These are phyloP conservation scores for Achaetomiella virescens DNA, from an alignment of 495 filamentous ascomycete genomes.

Conservation along the genomic window DNA sequence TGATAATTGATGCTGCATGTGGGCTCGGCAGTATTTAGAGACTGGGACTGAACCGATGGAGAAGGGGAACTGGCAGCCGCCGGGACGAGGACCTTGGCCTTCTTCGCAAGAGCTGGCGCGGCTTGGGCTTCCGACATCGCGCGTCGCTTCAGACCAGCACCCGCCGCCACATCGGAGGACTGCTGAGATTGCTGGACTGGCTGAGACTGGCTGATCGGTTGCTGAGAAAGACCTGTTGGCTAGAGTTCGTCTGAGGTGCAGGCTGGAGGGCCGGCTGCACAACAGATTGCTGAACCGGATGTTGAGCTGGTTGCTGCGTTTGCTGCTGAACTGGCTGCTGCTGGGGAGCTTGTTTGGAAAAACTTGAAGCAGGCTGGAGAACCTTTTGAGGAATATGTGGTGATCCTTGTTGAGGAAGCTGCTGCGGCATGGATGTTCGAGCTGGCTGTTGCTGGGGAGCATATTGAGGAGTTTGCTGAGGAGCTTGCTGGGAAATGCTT, in stretches of 20 bases:
- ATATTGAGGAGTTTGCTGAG: slow-evolving; percentile 1
- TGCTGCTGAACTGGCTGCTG: slow-evolving; percentile 3
- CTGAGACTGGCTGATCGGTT: slow-evolving; percentile 5
- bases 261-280: not conserved
- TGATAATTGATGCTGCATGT: slow-evolving; percentile 14
- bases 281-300: slow-evolving; percentile 6
- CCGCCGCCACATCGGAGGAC: not conserved
- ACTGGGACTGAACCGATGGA: not conserved
- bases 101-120: slow-evolving; percentile 17
- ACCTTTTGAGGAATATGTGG: not conserved
- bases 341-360: no score
- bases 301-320: slow-evolving; percentile 1
- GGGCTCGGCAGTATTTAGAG: not conserved
- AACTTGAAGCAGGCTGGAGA: no score
- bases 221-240: not conserved
- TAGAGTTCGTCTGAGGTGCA: not conserved
- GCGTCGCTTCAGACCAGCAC: slow-evolving; percentile 16
- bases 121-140: slow-evolving; percentile 10
- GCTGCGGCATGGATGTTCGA: no score
- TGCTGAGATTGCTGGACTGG: slow-evolving; percentile 3
- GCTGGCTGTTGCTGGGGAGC: not conserved
- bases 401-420: not conserved
- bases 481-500: slow-evolving; percentile 21
- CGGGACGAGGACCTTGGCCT: slow-evolving; percentile 16
- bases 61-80: not conserved